Conservation (phyloP, 2,329 filamentous ascomycete species). For the Chrysoporthe puriensis region DNA sequence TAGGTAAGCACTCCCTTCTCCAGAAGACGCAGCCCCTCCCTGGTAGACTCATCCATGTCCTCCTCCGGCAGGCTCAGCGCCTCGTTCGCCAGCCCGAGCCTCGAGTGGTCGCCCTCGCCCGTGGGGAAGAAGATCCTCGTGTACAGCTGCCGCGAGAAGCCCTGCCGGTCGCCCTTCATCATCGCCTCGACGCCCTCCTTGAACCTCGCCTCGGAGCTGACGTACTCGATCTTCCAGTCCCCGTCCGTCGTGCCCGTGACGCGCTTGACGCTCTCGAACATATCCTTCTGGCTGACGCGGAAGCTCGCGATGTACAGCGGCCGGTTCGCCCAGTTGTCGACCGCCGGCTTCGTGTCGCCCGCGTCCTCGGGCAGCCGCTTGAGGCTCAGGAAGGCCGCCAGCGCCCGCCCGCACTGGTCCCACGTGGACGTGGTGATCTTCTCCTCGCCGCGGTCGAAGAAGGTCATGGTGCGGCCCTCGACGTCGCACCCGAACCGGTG, state of each 20-base stretch:
- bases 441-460: slow-evolving; percentile 60
- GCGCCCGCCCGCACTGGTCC: slow-evolving; percentile 57
- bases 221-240: slow-evolving; percentile 61
- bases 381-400: slow-evolving; percentile 53
- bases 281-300: slow-evolving; percentile 62
- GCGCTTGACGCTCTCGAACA: slow-evolving; percentile 61
- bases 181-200: slow-evolving; percentile 50
- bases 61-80: slow-evolving; percentile 59
- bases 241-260: slow-evolving; percentile 57
- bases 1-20: slow-evolving; percentile 30
- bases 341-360: slow-evolving; percentile 39
- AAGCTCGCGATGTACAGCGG: slow-evolving; percentile 59
- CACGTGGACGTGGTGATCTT: slow-evolving; percentile 61
- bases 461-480: slow-evolving; percentile 42
- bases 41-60: slow-evolving; percentile 59
- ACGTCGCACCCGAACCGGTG: slow-evolving; percentile 55
- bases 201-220: slow-evolving; percentile 51
- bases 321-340: slow-evolving; percentile 53
- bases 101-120: slow-evolving; percentile 44
- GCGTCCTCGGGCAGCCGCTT: slow-evolving; percentile 45
- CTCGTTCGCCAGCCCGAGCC: slow-evolving; percentile 51
- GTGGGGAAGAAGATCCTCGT: slow-evolving; percentile 56
- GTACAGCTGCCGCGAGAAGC: slow-evolving; percentile 57
- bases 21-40: slow-evolving; percentile 50
- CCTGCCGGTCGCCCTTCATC: slow-evolving; percentile 47